Conservation (phyloP, 139 green algal species). For the Volvox reticuliferus region DNA sequence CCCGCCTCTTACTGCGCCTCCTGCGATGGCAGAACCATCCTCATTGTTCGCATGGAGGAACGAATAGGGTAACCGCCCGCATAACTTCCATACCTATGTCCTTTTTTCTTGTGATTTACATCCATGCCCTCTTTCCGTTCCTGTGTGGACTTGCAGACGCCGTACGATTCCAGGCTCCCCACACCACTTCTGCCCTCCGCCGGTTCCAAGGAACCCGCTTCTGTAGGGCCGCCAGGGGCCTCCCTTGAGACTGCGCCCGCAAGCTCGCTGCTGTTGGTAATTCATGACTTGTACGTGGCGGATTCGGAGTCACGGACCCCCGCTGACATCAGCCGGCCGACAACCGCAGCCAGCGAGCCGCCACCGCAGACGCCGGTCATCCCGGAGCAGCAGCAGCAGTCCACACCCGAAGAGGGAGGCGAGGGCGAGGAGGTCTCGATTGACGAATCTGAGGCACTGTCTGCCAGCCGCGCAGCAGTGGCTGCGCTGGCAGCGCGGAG, state of each 20-base stretch:
- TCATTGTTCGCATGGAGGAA: too few relatives aligned
- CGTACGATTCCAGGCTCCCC: neutral
- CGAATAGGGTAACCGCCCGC: too few relatives aligned
- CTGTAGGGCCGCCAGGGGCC: neutral
- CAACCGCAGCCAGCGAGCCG: neutral
- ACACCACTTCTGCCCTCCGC: neutral
- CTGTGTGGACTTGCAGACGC: conserved; percentile 10
- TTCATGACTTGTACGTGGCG: conserved; percentile 40
- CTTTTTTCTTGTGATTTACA: too few relatives aligned
- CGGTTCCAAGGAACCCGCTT: neutral
- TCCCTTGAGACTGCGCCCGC: neutral
- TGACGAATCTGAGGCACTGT: neutral
- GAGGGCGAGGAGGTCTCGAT: neutral
- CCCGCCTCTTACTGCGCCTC: too few relatives aligned
- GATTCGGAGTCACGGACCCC: neutral
- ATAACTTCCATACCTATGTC: too few relatives aligned
- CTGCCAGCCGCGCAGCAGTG: conserved; percentile 23
- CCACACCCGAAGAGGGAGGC: neutral
- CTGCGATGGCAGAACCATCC: too few relatives aligned
- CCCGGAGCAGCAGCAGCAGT: too few relatives aligned
- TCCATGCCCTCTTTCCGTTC: too few relatives aligned
- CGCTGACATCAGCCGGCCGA: neutral
- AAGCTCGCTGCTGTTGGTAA: conserved; percentile 30
- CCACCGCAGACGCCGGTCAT: neutral
- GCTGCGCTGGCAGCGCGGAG: neutral